Base-by-base conservation (phyloP, 164 flowering plant genomes). In the Taxillus chinensis region DNA sequence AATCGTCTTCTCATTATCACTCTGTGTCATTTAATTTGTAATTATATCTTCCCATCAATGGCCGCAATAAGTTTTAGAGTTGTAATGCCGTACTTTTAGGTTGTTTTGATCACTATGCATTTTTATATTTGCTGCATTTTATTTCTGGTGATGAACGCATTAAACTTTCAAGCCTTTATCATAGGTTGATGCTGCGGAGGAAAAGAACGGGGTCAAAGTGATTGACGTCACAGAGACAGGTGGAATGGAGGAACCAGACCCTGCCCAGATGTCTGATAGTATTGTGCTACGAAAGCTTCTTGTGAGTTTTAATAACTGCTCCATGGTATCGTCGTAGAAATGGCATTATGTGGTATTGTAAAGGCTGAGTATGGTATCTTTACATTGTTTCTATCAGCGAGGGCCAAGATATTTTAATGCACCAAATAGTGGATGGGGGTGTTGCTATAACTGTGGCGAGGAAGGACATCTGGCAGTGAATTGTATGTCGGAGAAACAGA, bases 351-450 rank as follows among this genome's bases (percentile, higher is more conserved):
- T 39, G 16, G 8, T 61, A 61, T 46, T 61, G 7, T 57, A 38
- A 38, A 27, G 5, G 46, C 51, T 9, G 38, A 42, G 14, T 59
- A 64, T 51, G 59, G 15, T 43, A 27, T 52, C 51, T 57, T 60
- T 58, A 55, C 55, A n/a, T 52, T 54, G 3, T 60, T 12, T 37
- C 7, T 7, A 43, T 39, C 17, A 84, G 89, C 74, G 87, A 59
- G 86, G 85, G 37, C 87, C 87, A 7, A 80, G 92, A 60, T 86
- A 86, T 70, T 86, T 86, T 72, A 83, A 86, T 75, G 78, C 86
- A 50, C 85, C 70, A 12, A 82, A 79, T 53, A 65, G 59, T 37
- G 70, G 73, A 60, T 72, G 73, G 71, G 79, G 70, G 7, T 72
- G 75, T 37, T 86, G 92, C 74, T 70, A 64, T 59, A 78, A 78